These are phyloP conservation scores for Ganoderma meredithae DNA, from an alignment of 1,284 basidiomycete genomes.

Conservation along the genomic window DNA sequence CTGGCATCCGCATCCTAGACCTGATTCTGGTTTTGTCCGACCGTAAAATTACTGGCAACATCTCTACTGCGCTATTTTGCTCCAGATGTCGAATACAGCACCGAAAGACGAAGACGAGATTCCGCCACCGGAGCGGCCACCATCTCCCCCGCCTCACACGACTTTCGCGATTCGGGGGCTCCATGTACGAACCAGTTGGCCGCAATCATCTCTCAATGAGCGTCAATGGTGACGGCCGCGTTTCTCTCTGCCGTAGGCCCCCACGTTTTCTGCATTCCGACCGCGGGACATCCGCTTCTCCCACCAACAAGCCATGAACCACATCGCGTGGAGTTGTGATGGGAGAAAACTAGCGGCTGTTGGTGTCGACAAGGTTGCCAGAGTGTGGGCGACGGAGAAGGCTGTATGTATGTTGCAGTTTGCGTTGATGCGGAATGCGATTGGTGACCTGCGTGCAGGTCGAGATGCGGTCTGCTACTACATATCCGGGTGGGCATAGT, in stretches of 20 bases:
- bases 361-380: conserved; percentile 78
- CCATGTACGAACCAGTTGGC: conserved; percentile 61
- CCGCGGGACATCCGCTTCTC: conserved; percentile 76
- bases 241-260: conserved; percentile 55
- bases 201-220: conserved; percentile 20
- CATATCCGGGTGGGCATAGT: conserved; percentile 71
- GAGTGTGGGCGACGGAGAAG: conserved; percentile 79
- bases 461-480: conserved; percentile 67
- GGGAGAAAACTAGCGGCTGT: conserved; percentile 80
- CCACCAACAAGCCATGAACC: conserved; percentile 69
- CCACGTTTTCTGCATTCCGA: conserved; percentile 79
- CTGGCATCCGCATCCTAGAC: not conserved
- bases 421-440: not conserved
- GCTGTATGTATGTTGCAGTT: conserved; percentile 57
- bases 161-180: conserved; percentile 73
- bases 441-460: conserved; percentile 53
- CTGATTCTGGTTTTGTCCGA: not conserved
- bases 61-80: conserved; percentile 18
- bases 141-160: conserved; percentile 74
- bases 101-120: conserved; percentile 59
- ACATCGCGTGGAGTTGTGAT: conserved; percentile 84
- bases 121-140: conserved; percentile 69
- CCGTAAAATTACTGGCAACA: not conserved
- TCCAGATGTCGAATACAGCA: conserved; percentile 22
- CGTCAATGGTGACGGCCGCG: conserved; percentile 31